Evolutionary conservation across 768 basidiomycete species (phyloP).

Genomic region (Amanita rubescens): DNA sequence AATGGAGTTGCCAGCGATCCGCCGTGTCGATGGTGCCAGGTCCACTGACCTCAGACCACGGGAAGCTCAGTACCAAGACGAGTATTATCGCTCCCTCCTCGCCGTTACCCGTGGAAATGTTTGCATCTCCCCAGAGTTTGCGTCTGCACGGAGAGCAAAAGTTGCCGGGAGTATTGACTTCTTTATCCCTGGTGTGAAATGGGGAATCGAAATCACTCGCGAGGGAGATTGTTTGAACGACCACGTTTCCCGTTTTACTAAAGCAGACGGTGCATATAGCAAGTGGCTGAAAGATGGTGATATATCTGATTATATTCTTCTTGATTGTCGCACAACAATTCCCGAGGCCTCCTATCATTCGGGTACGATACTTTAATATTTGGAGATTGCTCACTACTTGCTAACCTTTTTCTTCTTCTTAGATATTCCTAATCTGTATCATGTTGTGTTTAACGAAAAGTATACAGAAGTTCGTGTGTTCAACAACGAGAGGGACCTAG

Average conservation of each 20-base stretch:
- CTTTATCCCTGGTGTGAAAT: slow-evolving; percentile 7
- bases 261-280: background rate
- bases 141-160: background rate
- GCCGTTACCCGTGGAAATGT: slow-evolving; percentile 2
- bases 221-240: background rate
- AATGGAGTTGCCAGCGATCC: background rate
- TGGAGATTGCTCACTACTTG: background rate
- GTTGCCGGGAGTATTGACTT: slow-evolving; percentile 6
- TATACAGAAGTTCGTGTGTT: background rate
- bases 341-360: background rate
- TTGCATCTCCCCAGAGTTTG: slow-evolving; percentile 6
- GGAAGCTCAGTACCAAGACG: slow-evolving; percentile 9
- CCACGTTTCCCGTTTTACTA: background rate
- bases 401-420: background rate
- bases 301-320: background rate
- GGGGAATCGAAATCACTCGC: slow-evolving; percentile 4
- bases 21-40: background rate
- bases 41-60: background rate
- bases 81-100: slow-evolving; percentile 3
- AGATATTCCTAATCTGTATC: background rate
- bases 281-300: background rate
- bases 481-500: too few species aligned
- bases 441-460: background rate
- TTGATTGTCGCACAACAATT: background rate
- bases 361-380: background rate